Evolutionary conservation across 2,329 filamentous ascomycete genomes (phyloP).

Genomic region (Monilinia fructigena): DNA sequence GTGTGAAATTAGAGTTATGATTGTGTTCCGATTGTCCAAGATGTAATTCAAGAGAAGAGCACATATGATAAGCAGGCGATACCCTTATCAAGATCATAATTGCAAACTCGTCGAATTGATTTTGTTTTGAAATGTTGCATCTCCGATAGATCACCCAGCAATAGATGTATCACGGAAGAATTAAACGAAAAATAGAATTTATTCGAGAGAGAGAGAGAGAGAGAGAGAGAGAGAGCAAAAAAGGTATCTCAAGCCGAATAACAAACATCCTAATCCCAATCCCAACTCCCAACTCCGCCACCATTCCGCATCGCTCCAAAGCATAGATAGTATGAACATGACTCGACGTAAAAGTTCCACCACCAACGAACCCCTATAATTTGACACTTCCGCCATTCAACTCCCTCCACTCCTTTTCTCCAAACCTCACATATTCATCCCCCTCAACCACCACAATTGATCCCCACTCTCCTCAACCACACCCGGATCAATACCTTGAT

Average conservation of each 20-base stretch:
- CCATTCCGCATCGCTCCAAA: too few species aligned
- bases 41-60: neutral
- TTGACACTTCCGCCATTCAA: constrained; percentile 66
- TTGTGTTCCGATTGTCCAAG: neutral
- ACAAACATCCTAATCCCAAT: too few species aligned
- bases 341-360: neutral
- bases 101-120: neutral
- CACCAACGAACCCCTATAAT: constrained; percentile 24
- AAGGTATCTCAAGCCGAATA: too few species aligned
- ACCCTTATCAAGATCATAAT: neutral
- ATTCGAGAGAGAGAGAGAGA: too few species aligned
- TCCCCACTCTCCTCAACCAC: constrained; percentile 47
- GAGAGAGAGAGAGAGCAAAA: too few species aligned
- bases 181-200: too few species aligned
- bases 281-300: too few species aligned
- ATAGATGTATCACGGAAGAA: neutral
- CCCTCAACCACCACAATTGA: constrained; percentile 57
- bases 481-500: constrained; percentile 68
- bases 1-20: neutral
- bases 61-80: neutral
- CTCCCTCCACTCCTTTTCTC: constrained; percentile 63
- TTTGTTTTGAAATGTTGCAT: neutral
- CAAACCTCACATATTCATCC: constrained; percentile 67
- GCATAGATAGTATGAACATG: too few species aligned
- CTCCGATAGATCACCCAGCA: neutral